Evolutionary conservation across 2,329 filamentous ascomycete genomes (phyloP), one percentile per base, ranked within the genome.

Genomic region (Helotiales sp.): DNA sequence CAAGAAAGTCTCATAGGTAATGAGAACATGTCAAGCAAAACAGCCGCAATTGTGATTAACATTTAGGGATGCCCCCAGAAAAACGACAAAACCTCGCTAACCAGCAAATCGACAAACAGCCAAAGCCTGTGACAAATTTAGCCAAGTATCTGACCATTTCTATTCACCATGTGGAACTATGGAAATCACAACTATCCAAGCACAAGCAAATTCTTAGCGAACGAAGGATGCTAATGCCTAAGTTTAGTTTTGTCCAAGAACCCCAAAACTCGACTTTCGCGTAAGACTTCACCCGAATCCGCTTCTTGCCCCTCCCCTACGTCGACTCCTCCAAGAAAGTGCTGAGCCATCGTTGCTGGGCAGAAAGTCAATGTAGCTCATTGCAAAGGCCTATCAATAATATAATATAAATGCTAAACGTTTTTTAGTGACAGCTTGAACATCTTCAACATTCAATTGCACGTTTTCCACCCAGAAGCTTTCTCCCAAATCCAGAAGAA

Each of bases 221-320:
- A n/a, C n/a, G n/a, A n/a, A n/a, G n/a, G 6, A 6, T 45, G 2
- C 20, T 20, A 20, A 45, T 45, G n/a, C 17, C 17, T 45, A 45
- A 20, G 40, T n/a, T 45, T 45, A n/a, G 40, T 4, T 20, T 45
- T 45, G 40, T n/a, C 8, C n/a, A 40, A 15, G 15, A 32, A 20
- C 28, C 37, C 30, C 6, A 28, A 11, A 52, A 37, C 7, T 37
- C 57, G 47, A 28, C n/a, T 37, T 55, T 17, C 49, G 61, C 62
- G 37, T 59, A 58, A 64, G 28, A 47, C 52, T 52, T 64, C 30
- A 64, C 17, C 62, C 62, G 62, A 15, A 50, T 54, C 52, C 43
- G 52, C 62, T 17, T 49, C n/a, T 34, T 58, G 32, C 52, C 28
- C 22, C 54, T 47, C 30, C 40, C 40, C 62, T 32, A 34, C 54